A percentile compares a stretch with the other conserved stretches of the same genome.
Conservation (phyloP, 768 basidiomycete species). For the Suillus brevipes region DNA sequence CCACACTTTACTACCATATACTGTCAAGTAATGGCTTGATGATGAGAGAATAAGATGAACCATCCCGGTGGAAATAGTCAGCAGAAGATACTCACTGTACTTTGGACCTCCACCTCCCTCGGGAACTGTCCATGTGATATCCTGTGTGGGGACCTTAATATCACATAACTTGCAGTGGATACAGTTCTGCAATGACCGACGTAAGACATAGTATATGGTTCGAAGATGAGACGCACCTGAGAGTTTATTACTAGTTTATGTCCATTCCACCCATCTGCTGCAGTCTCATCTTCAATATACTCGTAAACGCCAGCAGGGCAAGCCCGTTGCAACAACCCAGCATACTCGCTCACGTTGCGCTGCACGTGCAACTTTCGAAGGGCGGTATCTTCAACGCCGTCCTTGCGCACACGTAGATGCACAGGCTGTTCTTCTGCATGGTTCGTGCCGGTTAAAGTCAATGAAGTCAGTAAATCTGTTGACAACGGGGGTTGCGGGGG, state of each 20-base stretch:
- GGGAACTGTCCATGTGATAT: constrained; percentile 96
- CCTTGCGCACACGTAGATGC: constrained; percentile 71
- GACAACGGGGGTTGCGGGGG: constrained; percentile 85
- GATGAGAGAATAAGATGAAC: background rate
- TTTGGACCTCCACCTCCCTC: constrained; percentile 97
- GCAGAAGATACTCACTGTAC: constrained; percentile 62
- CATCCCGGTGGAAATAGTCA: background rate
- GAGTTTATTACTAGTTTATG: constrained; percentile 95
- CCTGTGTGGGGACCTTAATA: constrained; percentile 94
- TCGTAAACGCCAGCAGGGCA: constrained; percentile 98
- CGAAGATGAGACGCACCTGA: constrained; percentile 55
- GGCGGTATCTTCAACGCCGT: constrained; percentile 40
- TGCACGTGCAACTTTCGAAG: constrained; percentile 66
- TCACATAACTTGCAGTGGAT: constrained; percentile 96
- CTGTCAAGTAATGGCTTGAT: background rate
- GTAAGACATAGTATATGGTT: background rate
- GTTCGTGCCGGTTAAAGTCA: constrained; percentile 90
- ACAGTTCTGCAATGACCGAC: constrained; percentile 60
- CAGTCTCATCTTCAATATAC: constrained; percentile 77
- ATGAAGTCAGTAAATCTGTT: constrained; percentile 89
- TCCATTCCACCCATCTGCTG: constrained; percentile 65
- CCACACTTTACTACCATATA: background rate
- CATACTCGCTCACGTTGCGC: constrained; percentile 76
- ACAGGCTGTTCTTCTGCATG: constrained; percentile 96
- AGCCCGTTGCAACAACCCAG: constrained; percentile 81